Percentiles rank a stretch among this genome's conserved stretches.
phyloP scores from a whole-genome alignment of 768 basidiomycete species.

The Podaxis rugospora region DNA sequence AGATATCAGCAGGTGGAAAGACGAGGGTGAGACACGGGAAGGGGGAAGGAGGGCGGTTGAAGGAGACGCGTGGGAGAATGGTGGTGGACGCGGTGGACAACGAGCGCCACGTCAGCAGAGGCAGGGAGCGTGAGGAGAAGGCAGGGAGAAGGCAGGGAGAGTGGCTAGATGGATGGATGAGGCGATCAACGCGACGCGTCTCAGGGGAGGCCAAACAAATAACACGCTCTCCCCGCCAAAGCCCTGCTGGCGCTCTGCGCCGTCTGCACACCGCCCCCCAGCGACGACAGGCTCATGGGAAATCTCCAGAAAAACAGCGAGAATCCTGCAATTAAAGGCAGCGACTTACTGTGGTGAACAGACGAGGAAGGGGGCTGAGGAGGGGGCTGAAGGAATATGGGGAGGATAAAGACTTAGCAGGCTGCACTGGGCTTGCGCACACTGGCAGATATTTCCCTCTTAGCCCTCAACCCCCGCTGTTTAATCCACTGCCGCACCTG shows the following conservation, averaged over 20 bases:
- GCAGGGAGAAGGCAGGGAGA: neutral
- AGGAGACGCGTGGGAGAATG: neutral
- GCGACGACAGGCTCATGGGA: neutral
- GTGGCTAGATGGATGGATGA: conserved; percentile 1
- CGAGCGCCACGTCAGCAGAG: conserved; percentile 4
- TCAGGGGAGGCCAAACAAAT: conserved; percentile 20
- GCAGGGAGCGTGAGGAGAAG: neutral
- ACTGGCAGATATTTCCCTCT: conserved; percentile 10
- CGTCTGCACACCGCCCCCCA: neutral
- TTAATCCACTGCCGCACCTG: conserved; percentile 10
- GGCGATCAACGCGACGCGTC: conserved; percentile 21
- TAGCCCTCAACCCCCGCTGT: conserved; percentile 5
- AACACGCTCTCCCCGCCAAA: conserved; percentile 9
- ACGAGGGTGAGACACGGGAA: neutral
- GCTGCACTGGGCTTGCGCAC: conserved; percentile 9
- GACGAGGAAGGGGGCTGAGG: neutral
- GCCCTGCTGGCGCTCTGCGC: conserved; percentile 13
- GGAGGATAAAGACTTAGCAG: conserved; percentile 7
- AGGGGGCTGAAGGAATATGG: neutral
- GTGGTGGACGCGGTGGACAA: neutral
- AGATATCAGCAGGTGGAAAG: conserved; percentile 1
- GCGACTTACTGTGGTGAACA: conserved; percentile 1
- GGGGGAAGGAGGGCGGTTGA: neutral
- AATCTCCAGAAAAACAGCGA: conserved; percentile 1
- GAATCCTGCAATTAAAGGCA: neutral